Evolutionary conservation across 495 filamentous ascomycete species (phyloP), one percentile per base, ranked within the genome.

Genomic region (Penicillium flavigenum): DNA sequence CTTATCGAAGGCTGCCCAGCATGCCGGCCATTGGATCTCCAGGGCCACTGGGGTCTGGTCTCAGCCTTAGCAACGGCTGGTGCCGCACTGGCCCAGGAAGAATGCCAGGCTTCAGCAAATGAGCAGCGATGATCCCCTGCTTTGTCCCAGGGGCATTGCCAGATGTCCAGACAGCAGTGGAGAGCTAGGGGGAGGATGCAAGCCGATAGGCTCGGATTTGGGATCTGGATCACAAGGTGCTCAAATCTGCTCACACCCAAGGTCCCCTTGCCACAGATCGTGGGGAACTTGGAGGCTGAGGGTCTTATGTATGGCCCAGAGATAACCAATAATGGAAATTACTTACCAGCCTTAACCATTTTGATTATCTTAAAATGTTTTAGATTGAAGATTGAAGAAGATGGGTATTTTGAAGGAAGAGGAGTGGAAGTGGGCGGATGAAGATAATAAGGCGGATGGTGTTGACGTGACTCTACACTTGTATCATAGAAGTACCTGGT

Each of bases 291-390:
- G 38, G 58, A 43, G 39, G 11, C 49, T 51, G 46, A 51, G 20
- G 26, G 22, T 3, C 26, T 19, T 41, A 39, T 51, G 50, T 14
- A 27, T 48, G 32, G 56, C 60, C 63, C 48, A 54, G 43, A 47
- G 39, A 51, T n/a, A 45, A 46, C 26, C 24, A 67, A 32, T 60
- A 50, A 45, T 41, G 46, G 34, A 42, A 0, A 41, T 19, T 59
- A 85, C 91, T 72, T 83, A 96, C 91, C 91, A 80, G 91, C 91
- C 83, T 94, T 96, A 79, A 94, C 91, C 91, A 96, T 96, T 83
- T 82, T 93, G 86, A 81, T 71, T 71, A 73, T 71, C 69, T 58
- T 72, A 24, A 55, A 16, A 58, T 48, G 38, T 61, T 60, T 59
- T 52, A 50, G 41, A 43, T 54, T 58, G 51, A 36, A 52, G 22